These are phyloP conservation scores for Hanseniaspora meyeri DNA, from an alignment of 805 yeast species.

Conservation along the genomic window DNA sequence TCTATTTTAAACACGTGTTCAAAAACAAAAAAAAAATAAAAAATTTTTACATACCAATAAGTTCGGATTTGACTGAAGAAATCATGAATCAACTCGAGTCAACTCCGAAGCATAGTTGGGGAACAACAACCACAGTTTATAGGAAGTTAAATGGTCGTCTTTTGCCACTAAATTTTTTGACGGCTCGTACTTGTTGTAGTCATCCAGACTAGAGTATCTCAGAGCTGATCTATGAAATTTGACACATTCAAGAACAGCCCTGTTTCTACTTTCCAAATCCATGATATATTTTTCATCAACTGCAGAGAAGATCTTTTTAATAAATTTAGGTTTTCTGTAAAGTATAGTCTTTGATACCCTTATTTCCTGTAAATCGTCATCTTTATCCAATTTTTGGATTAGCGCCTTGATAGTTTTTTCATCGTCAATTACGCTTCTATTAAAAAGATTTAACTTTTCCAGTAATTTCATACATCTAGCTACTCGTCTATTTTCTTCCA, in stretches of 20 bases:
- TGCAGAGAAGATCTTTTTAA: not conserved
- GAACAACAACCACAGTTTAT: not conserved
- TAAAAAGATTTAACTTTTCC: not conserved
- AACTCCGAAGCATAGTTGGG: not conserved
- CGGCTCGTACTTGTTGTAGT: not conserved
- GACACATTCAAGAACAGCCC: not conserved
- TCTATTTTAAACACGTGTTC: not conserved
- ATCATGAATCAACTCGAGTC: not conserved
- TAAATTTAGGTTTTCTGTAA: not conserved
- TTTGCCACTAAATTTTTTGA: not conserved
- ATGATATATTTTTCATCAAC: not conserved
- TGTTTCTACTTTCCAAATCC: not conserved
- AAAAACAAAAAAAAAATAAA: not conserved
- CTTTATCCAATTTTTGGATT: not conserved
- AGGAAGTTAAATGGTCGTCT: not conserved
- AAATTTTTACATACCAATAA: not conserved
- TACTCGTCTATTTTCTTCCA: not conserved
- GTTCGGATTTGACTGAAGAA: not conserved
- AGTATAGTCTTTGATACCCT: not conserved
- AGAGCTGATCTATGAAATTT: not conserved
- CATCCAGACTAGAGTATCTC: not conserved
- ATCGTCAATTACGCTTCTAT: not conserved
- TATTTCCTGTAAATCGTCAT: not conserved
- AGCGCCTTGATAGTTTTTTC: not conserved
- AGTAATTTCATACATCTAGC: not conserved